Evolutionary conservation across 225 moss, liverwort and hornwort genomes (phyloP).

Genomic region (Sphagnum contortum): DNA sequence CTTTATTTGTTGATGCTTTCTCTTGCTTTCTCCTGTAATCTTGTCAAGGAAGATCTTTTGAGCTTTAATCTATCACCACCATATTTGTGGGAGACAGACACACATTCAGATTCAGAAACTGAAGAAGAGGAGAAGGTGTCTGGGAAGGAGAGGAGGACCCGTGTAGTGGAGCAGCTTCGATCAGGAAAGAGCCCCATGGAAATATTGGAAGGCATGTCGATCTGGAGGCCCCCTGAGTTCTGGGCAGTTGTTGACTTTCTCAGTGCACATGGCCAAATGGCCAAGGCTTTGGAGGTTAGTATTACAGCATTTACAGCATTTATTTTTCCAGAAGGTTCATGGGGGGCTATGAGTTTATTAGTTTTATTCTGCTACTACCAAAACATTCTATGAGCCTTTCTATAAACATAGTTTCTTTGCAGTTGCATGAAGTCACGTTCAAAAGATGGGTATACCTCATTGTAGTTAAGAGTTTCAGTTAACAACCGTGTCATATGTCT

Average conservation of each 20-base stretch:
- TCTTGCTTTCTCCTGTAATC: no score
- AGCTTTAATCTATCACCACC: no score
- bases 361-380: no score
- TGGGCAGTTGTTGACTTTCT: constrained; percentile 76
- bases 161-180: constrained; percentile 42
- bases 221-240: constrained; percentile 52
- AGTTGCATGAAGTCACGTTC: not conserved
- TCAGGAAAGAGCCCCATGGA: constrained; percentile 51
- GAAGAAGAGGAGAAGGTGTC: constrained; percentile 7
- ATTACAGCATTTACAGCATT: not conserved
- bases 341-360: no score
- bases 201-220: constrained; percentile 38
- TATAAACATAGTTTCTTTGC: not conserved
- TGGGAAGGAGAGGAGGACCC: constrained; percentile 36
- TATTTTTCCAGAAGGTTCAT: no score
- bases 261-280: constrained; percentile 31
- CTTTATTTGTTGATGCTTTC: no score
- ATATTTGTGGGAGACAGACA: not conserved
- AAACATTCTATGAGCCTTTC: not conserved
- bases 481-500: not conserved
- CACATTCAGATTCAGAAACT: not conserved
- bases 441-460: no score
- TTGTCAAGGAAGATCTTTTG: no score
- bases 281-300: constrained; percentile 62
- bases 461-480: no score